These are phyloP conservation scores for Tricholoma matsutake DNA, from an alignment of 768 basidiomycete genomes.

Conservation along the genomic window DNA sequence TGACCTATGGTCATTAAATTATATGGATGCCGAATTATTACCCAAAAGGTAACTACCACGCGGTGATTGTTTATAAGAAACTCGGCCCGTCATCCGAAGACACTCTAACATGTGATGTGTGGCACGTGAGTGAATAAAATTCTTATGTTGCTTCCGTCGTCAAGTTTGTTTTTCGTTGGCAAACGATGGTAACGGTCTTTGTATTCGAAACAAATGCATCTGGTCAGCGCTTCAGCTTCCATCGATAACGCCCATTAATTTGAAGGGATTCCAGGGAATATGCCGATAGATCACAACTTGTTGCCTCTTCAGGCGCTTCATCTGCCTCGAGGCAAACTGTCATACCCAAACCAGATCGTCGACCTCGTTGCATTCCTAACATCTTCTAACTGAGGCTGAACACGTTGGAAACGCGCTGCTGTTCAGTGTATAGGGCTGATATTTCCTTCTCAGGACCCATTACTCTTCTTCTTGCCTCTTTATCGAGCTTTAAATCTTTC, in stretches of 20 bases:
- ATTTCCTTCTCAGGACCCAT: slow-evolving; percentile 18
- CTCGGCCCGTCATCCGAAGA: too few species aligned
- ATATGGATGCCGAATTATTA: too few species aligned
- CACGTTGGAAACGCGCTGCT: slow-evolving; percentile 71
- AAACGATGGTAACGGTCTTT: not conserved
- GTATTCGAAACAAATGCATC: not conserved
- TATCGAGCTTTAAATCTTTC: slow-evolving; percentile 18
- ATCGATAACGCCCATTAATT: not conserved
- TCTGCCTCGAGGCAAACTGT: slow-evolving; percentile 33
- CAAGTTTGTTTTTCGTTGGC: too few species aligned
- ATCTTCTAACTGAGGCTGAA: slow-evolving; percentile 39
- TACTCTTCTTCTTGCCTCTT: slow-evolving; percentile 22
- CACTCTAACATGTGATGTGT: too few species aligned
- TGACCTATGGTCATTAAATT: too few species aligned
- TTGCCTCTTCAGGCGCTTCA: slow-evolving; percentile 14
- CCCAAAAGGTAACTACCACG: too few species aligned
- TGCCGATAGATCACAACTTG: slow-evolving; percentile 16
- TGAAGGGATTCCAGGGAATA: slow-evolving; percentile 8
- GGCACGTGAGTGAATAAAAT: too few species aligned
- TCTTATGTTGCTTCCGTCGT: too few species aligned
- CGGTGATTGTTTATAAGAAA: too few species aligned
- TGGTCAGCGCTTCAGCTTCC: not conserved
- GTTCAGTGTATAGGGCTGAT: slow-evolving; percentile 30
- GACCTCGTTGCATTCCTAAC: slow-evolving; percentile 47
- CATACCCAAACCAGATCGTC: slow-evolving; percentile 53